A percentile compares a stretch with the other conserved stretches of the same genome.
These are phyloP conservation scores for Ophiostoma ulmi DNA, from an alignment of 2,329 filamentous ascomycete genomes.

Conservation along the genomic window DNA sequence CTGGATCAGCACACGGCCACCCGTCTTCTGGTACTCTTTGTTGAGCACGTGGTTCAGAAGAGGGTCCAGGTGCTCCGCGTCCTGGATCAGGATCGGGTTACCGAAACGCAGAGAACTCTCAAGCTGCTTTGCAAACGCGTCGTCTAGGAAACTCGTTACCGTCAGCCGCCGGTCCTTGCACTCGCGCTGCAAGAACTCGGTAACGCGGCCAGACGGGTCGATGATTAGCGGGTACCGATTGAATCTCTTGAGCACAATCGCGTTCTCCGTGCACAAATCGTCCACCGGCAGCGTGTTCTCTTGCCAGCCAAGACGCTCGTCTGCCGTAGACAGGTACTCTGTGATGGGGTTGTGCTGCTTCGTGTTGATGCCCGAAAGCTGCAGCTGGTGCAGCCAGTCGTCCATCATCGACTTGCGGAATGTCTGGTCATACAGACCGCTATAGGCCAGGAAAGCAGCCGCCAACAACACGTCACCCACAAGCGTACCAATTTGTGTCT, in stretches of 20 bases:
- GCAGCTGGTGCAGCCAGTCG: slow-evolving; percentile 91
- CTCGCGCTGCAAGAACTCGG: slow-evolving; percentile 91
- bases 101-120: slow-evolving; percentile 96
- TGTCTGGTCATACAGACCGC: slow-evolving; percentile 93
- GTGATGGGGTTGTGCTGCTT: slow-evolving; percentile 93
- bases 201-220: slow-evolving; percentile 89
- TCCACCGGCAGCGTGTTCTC: slow-evolving; percentile 89
- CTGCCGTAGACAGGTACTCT: slow-evolving; percentile 92
- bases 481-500: slow-evolving; percentile 93
- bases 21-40: slow-evolving; percentile 98
- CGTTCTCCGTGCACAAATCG: slow-evolving; percentile 97
- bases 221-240: slow-evolving; percentile 98
- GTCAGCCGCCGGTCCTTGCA: slow-evolving; percentile 81
- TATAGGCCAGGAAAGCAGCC: slow-evolving; percentile 95
- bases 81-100: slow-evolving; percentile 96
- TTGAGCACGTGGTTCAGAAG: slow-evolving; percentile 98
- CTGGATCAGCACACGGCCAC: slow-evolving; percentile 94
- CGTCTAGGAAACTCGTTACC: slow-evolving; percentile 95
- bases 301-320: slow-evolving; percentile 93
- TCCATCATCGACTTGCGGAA: slow-evolving; percentile 98
- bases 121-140: slow-evolving; percentile 95
- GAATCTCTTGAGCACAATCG: slow-evolving; percentile 94
- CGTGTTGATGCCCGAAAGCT: slow-evolving; percentile 85
- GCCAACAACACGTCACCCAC: slow-evolving; percentile 93
- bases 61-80: slow-evolving; percentile 93